Evolutionary conservation across 2,329 filamentous ascomycete genomes (phyloP).

Genomic region (Diatrype stigma): DNA sequence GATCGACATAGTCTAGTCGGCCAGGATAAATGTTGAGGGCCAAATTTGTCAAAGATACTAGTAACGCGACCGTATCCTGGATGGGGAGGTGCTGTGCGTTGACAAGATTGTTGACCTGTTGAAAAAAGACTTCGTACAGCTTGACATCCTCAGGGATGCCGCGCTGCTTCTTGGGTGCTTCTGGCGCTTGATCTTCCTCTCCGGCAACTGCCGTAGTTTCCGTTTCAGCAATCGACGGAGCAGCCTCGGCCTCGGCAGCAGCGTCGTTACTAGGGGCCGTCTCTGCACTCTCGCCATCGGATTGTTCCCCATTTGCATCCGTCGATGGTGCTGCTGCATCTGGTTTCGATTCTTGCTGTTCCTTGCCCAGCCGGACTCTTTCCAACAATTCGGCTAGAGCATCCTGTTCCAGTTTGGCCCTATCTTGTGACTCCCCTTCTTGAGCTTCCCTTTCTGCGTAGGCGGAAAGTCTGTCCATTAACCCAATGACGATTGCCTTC

Average conservation of each 20-base stretch:
- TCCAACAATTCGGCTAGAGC: constrained; percentile 75
- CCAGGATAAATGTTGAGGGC: constrained; percentile 95
- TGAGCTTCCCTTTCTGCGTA: constrained; percentile 89
- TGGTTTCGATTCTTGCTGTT: constrained; percentile 34
- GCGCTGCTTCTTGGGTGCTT: constrained; percentile 32
- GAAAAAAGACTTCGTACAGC: constrained; percentile 95
- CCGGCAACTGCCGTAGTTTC: constrained; percentile 47
- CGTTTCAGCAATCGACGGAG: constrained; percentile 41
- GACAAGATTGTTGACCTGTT: constrained; percentile 90
- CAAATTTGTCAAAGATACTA: constrained; percentile 91
- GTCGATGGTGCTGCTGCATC: constrained; percentile 24
- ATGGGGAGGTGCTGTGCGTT: constrained; percentile 87
- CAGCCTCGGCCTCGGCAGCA: constrained; percentile 27
- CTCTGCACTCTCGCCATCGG: constrained; percentile 32
- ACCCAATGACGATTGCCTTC: constrained; percentile 94
- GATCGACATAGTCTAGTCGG: constrained; percentile 88
- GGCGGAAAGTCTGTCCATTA: constrained; percentile 93
- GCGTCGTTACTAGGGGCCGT: constrained; percentile 24
- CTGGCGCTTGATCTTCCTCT: constrained; percentile 21
- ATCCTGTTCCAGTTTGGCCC: constrained; percentile 76
- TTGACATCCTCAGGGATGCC: constrained; percentile 74
- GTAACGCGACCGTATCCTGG: constrained; percentile 87
- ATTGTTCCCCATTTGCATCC: constrained; percentile 32
- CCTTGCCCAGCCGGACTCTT: constrained; percentile 66
- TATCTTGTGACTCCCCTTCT: constrained; percentile 64